Evolutionary conservation across 192 early-diverging fungal genomes (phyloP).

Genomic region (Anaeromyces robustus): DNA sequence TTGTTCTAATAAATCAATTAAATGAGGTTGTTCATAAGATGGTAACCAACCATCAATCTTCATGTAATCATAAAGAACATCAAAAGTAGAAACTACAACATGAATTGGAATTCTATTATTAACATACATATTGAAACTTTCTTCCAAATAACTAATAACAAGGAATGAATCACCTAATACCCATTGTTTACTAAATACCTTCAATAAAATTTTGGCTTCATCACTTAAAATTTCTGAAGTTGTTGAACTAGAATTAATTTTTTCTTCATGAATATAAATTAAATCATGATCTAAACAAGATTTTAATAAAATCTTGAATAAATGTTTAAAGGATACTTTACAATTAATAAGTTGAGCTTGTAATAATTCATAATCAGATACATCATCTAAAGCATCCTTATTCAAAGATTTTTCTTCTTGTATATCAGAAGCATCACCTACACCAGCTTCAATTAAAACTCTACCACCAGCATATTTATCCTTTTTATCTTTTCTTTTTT

Average conservation of each 20-base stretch:
- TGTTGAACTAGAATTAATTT: background rate
- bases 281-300: slow-evolving; percentile 22
- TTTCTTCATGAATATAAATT: slow-evolving; percentile 12
- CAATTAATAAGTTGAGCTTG: background rate
- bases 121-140: slow-evolving; percentile 28
- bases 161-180: slow-evolving; percentile 21
- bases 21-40: slow-evolving; percentile 14
- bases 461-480: slow-evolving; percentile 39
- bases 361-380: background rate
- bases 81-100: slow-evolving; percentile 21
- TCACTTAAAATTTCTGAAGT: slow-evolving; percentile 21
- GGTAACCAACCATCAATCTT: slow-evolving; percentile 21
- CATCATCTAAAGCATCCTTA: background rate
- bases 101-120: slow-evolving; percentile 18
- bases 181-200: slow-evolving; percentile 17
- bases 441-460: slow-evolving; percentile 20
- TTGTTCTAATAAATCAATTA: slow-evolving; percentile 20
- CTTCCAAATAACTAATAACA: slow-evolving; percentile 23
- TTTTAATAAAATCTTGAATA: slow-evolving; percentile 25
- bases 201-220: slow-evolving; percentile 20
- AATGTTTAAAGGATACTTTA: slow-evolving; percentile 3
- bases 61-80: slow-evolving; percentile 18
- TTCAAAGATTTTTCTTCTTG: background rate
- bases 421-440: slow-evolving; percentile 5
- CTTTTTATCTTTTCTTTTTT: slow-evolving; percentile 21